These are phyloP conservation scores for Suhomyces canberraensis DNA, from an alignment of 805 yeast species.

Conservation along the genomic window DNA sequence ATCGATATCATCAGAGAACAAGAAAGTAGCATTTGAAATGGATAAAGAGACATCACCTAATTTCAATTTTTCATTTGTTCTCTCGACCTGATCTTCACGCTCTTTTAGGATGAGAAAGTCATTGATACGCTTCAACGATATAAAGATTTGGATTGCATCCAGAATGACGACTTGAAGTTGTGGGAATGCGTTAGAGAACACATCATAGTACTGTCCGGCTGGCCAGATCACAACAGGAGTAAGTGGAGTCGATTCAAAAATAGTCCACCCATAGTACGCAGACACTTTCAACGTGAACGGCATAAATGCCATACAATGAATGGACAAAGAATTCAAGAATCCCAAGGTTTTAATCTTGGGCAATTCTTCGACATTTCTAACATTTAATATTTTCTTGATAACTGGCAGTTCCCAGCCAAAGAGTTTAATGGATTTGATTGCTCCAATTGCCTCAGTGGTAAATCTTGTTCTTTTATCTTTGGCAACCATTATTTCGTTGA, in stretches of 20 bases:
- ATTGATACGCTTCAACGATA: slow-evolving; percentile 53
- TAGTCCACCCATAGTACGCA: too few relatives aligned
- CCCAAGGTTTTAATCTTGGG: slow-evolving; percentile 49
- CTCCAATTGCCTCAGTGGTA: slow-evolving; percentile 54
- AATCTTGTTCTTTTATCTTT: slow-evolving; percentile 61
- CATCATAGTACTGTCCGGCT: slow-evolving; percentile 67
- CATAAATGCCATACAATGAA: slow-evolving; percentile 60
- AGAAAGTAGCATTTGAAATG: slow-evolving; percentile 49
- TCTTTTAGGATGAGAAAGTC: slow-evolving; percentile 43
- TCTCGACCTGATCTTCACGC: slow-evolving; percentile 20
- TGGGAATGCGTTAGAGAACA: too few relatives aligned
- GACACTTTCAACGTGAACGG: slow-evolving; percentile 64
- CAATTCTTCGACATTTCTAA: slow-evolving; percentile 59
- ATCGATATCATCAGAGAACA: slow-evolving; percentile 41
- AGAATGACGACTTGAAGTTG: too few relatives aligned
- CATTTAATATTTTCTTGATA: slow-evolving; percentile 46
- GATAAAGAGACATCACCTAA: slow-evolving; percentile 37
- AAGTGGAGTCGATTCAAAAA: slow-evolving; percentile 51
- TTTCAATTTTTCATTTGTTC: slow-evolving; percentile 12
- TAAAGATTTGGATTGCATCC: too few relatives aligned
- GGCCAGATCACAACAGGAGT: slow-evolving; percentile 43
- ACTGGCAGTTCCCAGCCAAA: slow-evolving; percentile 72
- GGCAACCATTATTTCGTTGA: slow-evolving; percentile 44
- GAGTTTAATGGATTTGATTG: slow-evolving; percentile 61
- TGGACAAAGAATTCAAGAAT: slow-evolving; percentile 38